Conservation (phyloP, 768 basidiomycete species). For the Rhizopogon salebrosus region DNA sequence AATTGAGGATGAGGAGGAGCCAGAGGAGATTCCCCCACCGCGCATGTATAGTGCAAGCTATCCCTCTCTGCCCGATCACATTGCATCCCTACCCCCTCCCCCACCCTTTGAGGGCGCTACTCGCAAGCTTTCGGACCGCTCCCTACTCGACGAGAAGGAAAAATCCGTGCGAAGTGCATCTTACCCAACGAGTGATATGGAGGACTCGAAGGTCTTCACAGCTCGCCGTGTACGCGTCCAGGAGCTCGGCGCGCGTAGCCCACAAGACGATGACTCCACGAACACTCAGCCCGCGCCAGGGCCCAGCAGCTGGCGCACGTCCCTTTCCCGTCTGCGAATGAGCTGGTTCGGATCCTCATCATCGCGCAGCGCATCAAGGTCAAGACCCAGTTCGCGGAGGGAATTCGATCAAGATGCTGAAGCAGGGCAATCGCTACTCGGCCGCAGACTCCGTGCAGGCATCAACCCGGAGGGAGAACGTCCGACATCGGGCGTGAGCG, state of each 20-base stretch:
- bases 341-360: slow-evolving; percentile 52
- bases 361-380: slow-evolving; percentile 25
- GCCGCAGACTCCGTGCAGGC: slow-evolving; percentile 30
- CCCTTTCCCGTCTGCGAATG: slow-evolving; percentile 43
- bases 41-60: slow-evolving; percentile 25
- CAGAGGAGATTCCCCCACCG: slow-evolving; percentile 14
- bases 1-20: slow-evolving; percentile 30
- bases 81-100: slow-evolving; percentile 34
- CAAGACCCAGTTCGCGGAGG: slow-evolving; percentile 16
- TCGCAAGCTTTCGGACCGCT: slow-evolving; percentile 13
- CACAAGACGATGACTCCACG: slow-evolving; percentile 16
- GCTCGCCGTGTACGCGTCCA: slow-evolving; percentile 36
- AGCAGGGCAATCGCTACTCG: slow-evolving; percentile 35
- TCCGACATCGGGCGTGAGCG: slow-evolving; percentile 56
- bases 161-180: slow-evolving; percentile 28
- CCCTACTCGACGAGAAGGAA: slow-evolving; percentile 26
- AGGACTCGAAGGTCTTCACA: slow-evolving; percentile 28
- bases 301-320: slow-evolving; percentile 29
- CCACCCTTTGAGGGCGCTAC: slow-evolving; percentile 29
- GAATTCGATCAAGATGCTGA: slow-evolving; percentile 43
- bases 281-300: slow-evolving; percentile 14
- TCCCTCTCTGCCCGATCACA: slow-evolving; percentile 19
- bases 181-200: slow-evolving; percentile 27
- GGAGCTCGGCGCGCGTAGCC: slow-evolving; percentile 23
- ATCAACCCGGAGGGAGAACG: slow-evolving; percentile 37